Evolutionary conservation across 305 asterid genomes (phyloP), one percentile per base, ranked within the genome.

Genomic region (Fraxinus xanthoxyloides): DNA sequence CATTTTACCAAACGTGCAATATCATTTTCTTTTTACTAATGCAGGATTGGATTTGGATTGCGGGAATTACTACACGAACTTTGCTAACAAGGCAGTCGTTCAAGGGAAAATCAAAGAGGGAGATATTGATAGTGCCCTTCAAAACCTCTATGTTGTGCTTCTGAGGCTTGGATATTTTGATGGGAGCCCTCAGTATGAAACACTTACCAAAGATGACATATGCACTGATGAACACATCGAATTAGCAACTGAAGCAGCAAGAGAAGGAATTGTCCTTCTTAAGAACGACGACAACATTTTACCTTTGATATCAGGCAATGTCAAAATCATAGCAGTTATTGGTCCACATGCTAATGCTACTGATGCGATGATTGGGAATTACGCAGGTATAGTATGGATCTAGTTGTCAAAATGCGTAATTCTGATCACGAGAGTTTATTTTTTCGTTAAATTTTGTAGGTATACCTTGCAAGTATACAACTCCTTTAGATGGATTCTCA

Each of bases 261-360:
- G 88, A n/a, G 77, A 89, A 74, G 90, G 92, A 6, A 80, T 89
- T 9, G 92, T 89, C 59, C 87, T 89, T 32, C 83, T 89, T 13
- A 89, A 89, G 82, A 89, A 89, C 19, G 82, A 32, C 0, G 35
- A 79, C 6, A 28, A 72, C 77, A 56, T 85, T 32, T 72, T 89
- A 78, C 92, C 92, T 65, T 75, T 84, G 54, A 82, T 12, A 48
- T 19, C 75, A 0, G 5, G 77, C 1, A 74, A 84, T 32, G 51
- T 86, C 35, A 77, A 59, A 65, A 84, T 76, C 9, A 63, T 89
- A n/a, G 90, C 88, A 5, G 85, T 89, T 69, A 61, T 89, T 9
- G 92, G 90, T 2, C 90, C 90, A 3, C 87, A 85, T 32, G 88
- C 86, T 4, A 87, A 87, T 70, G 89, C 88, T 43, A 87, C 90